phyloP scores from a whole-genome alignment of 345 rosid genomes.

The Brassica rapa region DNA sequence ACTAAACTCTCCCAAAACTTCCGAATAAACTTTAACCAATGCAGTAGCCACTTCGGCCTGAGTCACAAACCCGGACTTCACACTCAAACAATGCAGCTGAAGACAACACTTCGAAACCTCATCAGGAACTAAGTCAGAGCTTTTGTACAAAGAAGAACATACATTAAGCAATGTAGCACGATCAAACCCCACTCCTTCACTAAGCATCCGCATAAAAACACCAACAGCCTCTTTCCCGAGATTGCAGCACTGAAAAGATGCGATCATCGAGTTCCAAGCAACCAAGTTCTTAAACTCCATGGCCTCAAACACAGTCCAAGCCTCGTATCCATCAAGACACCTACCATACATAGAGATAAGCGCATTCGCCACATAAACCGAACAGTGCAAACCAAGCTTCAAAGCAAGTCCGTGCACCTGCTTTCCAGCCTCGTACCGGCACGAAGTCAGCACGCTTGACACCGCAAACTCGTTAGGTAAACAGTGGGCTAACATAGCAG shows the following conservation, averaged over 20 bases:
- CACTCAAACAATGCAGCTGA: conserved; percentile 61
- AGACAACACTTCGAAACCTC: conserved; percentile 50
- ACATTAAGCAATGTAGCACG: conserved; percentile 72
- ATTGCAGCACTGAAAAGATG: conserved; percentile 56
- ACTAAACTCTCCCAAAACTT: conserved; percentile 52
- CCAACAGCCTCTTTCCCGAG: conserved; percentile 48
- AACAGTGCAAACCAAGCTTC: conserved; percentile 57
- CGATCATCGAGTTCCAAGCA: conserved; percentile 86
- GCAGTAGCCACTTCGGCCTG: conserved; percentile 73
- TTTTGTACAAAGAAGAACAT: conserved; percentile 58
- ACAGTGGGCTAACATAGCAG: conserved; percentile 57
- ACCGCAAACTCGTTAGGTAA: conserved; percentile 73
- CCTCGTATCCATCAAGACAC: conserved; percentile 47
- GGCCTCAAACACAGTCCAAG: conserved; percentile 61
- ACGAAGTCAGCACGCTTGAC: conserved; percentile 65
- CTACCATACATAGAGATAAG: conserved; percentile 72
- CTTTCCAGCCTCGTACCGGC: conserved; percentile 53
- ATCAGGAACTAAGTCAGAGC: conserved; percentile 35
- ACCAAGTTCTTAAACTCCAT: conserved; percentile 51
- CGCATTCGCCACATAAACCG: conserved; percentile 65
- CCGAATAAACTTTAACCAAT: conserved; percentile 76
- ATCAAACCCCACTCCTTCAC: conserved; percentile 59
- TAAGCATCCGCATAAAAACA: conserved; percentile 57
- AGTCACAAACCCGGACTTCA: conserved; percentile 56
- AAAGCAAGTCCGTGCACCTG: conserved; percentile 70